Percentiles rank a stretch among this genome's conserved stretches.
Evolutionary conservation across 2,329 filamentous ascomycete species (phyloP).

Genomic region (Monilinia fructigena): DNA sequence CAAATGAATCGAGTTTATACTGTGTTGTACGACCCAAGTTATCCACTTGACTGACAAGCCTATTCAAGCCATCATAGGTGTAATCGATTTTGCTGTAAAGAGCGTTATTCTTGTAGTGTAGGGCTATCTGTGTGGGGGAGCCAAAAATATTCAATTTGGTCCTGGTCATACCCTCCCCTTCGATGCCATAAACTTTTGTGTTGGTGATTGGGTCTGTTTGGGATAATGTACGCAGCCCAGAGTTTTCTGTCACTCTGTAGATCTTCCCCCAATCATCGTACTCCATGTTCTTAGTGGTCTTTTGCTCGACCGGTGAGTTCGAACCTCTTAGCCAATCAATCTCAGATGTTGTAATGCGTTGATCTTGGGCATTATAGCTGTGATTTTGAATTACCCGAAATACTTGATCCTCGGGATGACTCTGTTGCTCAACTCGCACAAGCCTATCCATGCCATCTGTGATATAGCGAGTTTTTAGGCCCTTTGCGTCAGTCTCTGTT

Average conservation of each 20-base stretch:
- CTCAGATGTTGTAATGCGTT: not conserved
- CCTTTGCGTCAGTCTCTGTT: constrained; percentile 12
- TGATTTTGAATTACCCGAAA: constrained; percentile 17
- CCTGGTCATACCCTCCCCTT: constrained; percentile 16
- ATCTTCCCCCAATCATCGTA: constrained; percentile 17
- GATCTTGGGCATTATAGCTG: constrained; percentile 18
- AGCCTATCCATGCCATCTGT: constrained; percentile 17
- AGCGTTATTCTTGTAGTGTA: not conserved
- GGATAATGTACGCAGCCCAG: not conserved
- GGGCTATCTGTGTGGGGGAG: constrained; percentile 9
- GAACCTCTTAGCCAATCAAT: constrained; percentile 11
- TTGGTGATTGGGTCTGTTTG: constrained; percentile 13
- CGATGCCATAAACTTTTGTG: constrained; percentile 13
- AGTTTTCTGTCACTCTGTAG: constrained; percentile 5
- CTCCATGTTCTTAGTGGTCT: not conserved
- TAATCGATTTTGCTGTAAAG: constrained; percentile 21
- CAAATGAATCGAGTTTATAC: constrained; percentile 12
- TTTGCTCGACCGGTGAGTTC: constrained; percentile 1
- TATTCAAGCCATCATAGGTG: constrained; percentile 16
- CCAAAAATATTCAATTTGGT: constrained; percentile 17
- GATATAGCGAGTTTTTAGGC: constrained; percentile 12
- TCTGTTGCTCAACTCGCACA: constrained; percentile 11
- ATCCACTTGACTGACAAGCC: constrained; percentile 8
- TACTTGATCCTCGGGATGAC: not conserved
- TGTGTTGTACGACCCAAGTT: constrained; percentile 14